phyloP scores from a whole-genome alignment of 148 eudicot species.

The Amaranthus cruentus region DNA sequence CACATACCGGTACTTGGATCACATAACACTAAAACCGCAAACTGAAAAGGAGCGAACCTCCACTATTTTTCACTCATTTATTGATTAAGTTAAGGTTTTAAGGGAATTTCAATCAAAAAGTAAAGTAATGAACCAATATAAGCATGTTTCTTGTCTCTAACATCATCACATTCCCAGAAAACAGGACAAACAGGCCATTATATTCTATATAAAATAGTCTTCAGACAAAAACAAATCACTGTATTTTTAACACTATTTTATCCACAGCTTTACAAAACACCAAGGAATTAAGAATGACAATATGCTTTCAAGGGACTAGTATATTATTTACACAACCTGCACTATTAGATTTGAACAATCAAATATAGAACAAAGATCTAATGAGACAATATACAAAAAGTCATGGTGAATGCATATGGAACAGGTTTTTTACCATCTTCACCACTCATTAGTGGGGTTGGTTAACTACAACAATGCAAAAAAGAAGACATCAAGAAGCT shows the following conservation, averaged over 20 bases:
- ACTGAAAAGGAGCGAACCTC: too few relatives aligned
- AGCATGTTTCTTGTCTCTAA: conserved; percentile 16
- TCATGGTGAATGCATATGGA: conserved; percentile 19
- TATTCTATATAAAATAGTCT: neutral
- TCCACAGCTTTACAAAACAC: conserved; percentile 11
- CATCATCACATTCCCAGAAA: conserved; percentile 13
- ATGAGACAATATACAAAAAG: conserved; percentile 20
- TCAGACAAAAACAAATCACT: neutral
- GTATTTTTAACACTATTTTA: neutral
- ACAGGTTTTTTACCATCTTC: conserved; percentile 18
- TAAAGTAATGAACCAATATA: conserved; percentile 6
- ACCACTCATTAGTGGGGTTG: conserved; percentile 9
- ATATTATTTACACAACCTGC: neutral
- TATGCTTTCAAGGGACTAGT: conserved; percentile 16
- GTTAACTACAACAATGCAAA: neutral
- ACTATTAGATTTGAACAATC: neutral
- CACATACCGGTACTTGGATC: too few relatives aligned
- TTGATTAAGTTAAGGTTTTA: too few relatives aligned
- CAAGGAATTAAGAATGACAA: neutral
- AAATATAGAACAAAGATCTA: neutral
- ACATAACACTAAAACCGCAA: too few relatives aligned
- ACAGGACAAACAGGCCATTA: conserved; percentile 12
- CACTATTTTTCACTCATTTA: too few relatives aligned
- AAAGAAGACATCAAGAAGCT: neutral
- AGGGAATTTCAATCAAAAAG: too few relatives aligned